Percentiles rank a stretch among this genome's conserved stretches.
These are phyloP conservation scores for Scheffersomyces coipomensis DNA, from an alignment of 805 yeast genomes.

Conservation along the genomic window DNA sequence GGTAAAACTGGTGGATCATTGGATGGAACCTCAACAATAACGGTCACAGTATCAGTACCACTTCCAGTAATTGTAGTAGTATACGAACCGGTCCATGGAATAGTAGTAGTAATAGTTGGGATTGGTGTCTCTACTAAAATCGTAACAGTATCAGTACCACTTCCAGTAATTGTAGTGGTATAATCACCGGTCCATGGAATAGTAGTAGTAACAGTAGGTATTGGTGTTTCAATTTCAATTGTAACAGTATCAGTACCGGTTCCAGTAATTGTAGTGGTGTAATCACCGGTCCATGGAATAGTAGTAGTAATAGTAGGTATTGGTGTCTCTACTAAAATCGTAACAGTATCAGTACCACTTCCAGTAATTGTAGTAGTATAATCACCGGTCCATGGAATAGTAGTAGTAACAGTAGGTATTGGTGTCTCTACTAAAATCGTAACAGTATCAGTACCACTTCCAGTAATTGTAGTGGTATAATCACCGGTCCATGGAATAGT, in stretches of 20 bases:
- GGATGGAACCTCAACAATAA: constrained; percentile 9
- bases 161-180: constrained; percentile 8
- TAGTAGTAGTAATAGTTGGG: not conserved
- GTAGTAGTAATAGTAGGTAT: constrained; percentile 11
- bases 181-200: too few species aligned
- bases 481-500: too few species aligned
- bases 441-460: constrained; percentile 7
- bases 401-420: not conserved
- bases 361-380: constrained; percentile 7
- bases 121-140: constrained; percentile 7
- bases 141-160: constrained; percentile 2
- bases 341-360: constrained; percentile 9
- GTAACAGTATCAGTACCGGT: constrained; percentile 2
- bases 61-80: too few species aligned
- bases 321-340: constrained; percentile 12
- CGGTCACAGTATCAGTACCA: constrained; percentile 3
- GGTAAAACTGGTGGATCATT: not conserved
- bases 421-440: constrained; percentile 9
- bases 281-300: constrained; percentile 6
- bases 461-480: constrained; percentile 3
- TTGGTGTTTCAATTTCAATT: not conserved
- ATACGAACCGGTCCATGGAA: too few species aligned
- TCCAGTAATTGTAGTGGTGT: constrained; percentile 1
- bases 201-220: too few species aligned
- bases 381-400: not conserved